phyloP scores from a whole-genome alignment of 2,329 filamentous ascomycete genomes.

The Epichloe sibirici region DNA sequence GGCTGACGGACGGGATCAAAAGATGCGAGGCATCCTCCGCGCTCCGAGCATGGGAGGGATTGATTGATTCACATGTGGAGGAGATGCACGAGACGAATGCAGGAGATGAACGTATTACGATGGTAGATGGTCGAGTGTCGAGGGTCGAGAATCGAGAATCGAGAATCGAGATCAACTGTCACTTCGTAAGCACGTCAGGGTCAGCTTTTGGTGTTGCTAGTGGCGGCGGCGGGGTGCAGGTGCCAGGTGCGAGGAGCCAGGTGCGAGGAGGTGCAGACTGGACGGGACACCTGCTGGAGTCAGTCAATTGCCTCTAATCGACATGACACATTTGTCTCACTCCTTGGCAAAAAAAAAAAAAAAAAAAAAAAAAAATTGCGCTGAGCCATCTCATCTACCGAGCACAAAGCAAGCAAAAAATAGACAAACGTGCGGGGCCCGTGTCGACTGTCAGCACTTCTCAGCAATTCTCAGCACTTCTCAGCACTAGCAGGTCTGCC shows the following conservation, averaged over 20 bases:
- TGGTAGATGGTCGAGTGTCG: background rate
- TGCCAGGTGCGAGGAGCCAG: background rate
- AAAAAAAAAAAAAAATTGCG: background rate
- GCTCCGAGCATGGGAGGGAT: background rate
- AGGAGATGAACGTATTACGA: background rate
- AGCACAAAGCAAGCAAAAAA: background rate
- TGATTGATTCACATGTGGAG: background rate
- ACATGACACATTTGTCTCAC: too few relatives aligned
- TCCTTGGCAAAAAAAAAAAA: background rate
- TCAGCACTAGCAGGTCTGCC: background rate
- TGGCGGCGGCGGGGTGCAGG: too few relatives aligned
- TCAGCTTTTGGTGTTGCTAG: background rate
- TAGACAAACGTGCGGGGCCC: background rate
- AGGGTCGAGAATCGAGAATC: background rate
- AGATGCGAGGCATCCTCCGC: slow-evolving; percentile 3
- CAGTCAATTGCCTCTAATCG: too few relatives aligned
- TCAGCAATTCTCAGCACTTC: background rate
- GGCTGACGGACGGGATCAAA: background rate
- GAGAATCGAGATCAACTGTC: background rate
- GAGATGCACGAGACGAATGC: background rate
- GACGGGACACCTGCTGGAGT: too few relatives aligned
- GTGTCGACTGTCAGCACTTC: background rate
- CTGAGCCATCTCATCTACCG: background rate
- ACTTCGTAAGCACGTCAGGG: background rate
- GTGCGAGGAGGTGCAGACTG: background rate